A percentile compares a stretch with the other conserved stretches of the same genome.
These are phyloP conservation scores for Calonectria montana DNA, from an alignment of 2,329 filamentous ascomycete genomes.

Conservation along the genomic window DNA sequence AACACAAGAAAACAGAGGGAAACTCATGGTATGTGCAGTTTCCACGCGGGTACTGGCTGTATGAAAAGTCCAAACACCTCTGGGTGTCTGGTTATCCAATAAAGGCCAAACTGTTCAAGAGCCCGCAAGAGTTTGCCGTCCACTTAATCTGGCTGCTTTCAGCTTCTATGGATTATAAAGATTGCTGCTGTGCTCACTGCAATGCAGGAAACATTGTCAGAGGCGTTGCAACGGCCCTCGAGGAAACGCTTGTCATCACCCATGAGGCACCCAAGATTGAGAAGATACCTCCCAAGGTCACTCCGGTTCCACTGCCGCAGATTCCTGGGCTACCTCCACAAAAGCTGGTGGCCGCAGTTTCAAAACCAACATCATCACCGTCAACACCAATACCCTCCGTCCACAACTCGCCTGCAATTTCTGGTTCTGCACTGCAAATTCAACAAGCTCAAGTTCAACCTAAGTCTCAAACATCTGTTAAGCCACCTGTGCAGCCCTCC, in stretches of 20 bases:
- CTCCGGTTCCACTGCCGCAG: slow-evolving; percentile 51
- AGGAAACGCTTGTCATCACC: slow-evolving; percentile 43
- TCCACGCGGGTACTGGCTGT: slow-evolving; percentile 59
- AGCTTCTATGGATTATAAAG: slow-evolving; percentile 57
- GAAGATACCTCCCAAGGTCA: slow-evolving; percentile 46
- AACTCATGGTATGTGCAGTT: slow-evolving; percentile 59
- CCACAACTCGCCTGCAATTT: slow-evolving; percentile 32
- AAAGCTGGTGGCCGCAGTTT: slow-evolving; percentile 44
- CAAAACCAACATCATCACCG: slow-evolving; percentile 45
- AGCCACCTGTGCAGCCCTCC: background rate
- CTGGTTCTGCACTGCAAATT: slow-evolving; percentile 14
- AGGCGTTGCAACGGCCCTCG: slow-evolving; percentile 29
- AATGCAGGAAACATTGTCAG: slow-evolving; percentile 47
- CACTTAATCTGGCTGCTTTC: slow-evolving; percentile 65
- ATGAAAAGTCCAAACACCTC: slow-evolving; percentile 60
- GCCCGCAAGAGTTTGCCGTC: slow-evolving; percentile 64
- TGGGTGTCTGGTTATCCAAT: slow-evolving; percentile 62
- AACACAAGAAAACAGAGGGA: slow-evolving; percentile 48
- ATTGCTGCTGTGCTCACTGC: slow-evolving; percentile 65
- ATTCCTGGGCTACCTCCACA: slow-evolving; percentile 48
- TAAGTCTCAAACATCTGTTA: slow-evolving; percentile 14
- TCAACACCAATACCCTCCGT: slow-evolving; percentile 30
- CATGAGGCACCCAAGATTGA: slow-evolving; percentile 38
- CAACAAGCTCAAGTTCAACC: slow-evolving; percentile 6
- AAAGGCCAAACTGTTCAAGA: slow-evolving; percentile 62